A percentile compares a stretch with the other conserved stretches of the same genome.
phyloP scores from a whole-genome alignment of 2,329 filamentous ascomycete genomes.

The Tolypocladium capitatum region DNA sequence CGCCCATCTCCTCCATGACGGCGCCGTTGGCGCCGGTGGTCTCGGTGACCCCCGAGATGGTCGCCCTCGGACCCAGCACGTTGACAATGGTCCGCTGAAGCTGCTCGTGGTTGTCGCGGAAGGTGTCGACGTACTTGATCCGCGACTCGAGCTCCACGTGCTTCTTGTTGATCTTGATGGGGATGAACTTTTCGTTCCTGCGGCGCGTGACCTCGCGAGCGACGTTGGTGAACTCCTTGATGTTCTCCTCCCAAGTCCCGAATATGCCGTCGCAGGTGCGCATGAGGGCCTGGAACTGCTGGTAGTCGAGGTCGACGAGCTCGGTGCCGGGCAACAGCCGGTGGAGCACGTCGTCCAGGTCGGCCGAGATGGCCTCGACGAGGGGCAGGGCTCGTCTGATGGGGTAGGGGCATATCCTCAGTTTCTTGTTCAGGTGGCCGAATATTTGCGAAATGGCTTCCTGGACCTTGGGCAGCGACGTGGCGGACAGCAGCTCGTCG shows the following conservation, averaged over 20 bases:
- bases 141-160: slow-evolving; percentile 83
- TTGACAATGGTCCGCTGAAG: slow-evolving; percentile 92
- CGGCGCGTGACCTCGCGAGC: slow-evolving; percentile 88
- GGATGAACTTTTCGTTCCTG: slow-evolving; percentile 94
- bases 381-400: slow-evolving; percentile 81
- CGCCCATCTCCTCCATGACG: slow-evolving; percentile 86
- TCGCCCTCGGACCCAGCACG: slow-evolving; percentile 70
- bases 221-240: slow-evolving; percentile 97
- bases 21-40: slow-evolving; percentile 44
- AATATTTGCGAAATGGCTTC: slow-evolving; percentile 88
- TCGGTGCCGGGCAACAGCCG: slow-evolving; percentile 73
- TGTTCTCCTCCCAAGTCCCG: slow-evolving; percentile 83
- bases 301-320: slow-evolving; percentile 83
- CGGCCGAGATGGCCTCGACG: slow-evolving; percentile 92
- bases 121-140: slow-evolving; percentile 85
- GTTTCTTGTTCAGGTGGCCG: slow-evolving; percentile 90
- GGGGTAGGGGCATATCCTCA: slow-evolving; percentile 91
- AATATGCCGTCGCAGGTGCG: slow-evolving; percentile 74
- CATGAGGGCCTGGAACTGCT: slow-evolving; percentile 80
- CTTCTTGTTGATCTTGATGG: slow-evolving; percentile 85
- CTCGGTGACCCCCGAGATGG: slow-evolving; percentile 39
- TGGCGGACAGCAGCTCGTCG: slow-evolving; percentile 86
- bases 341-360: slow-evolving; percentile 79
- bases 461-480: slow-evolving; percentile 74
- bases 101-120: slow-evolving; percentile 95